Base-by-base conservation (phyloP, 1,139 yeast genomes). In the Yamadazyma dushanensis region DNA sequence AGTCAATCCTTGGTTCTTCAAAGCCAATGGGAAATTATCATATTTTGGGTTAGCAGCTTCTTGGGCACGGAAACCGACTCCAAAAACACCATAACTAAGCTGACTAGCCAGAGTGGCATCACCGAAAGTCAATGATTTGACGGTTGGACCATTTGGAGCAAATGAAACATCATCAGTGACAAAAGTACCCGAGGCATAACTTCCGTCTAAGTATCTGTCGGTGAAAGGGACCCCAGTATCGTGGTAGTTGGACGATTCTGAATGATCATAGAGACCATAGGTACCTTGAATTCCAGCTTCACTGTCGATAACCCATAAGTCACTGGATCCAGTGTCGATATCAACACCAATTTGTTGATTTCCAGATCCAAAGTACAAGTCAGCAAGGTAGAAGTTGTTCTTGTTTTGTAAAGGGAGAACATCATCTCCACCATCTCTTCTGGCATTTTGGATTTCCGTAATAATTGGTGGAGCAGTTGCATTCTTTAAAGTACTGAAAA, bases 181-280 rank as follows among this genome's bases (percentile, higher is more conserved):
- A 81, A 78, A 75, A 38, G 64, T 54, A 29, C 95, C 95, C 7
- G 50, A 43, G 2, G 90, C 88, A 49, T 56, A 65, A 17, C 86
- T 67, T 8, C 57, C 52, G 54, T 85, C 95, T 20, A 79, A 78
- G 50, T 85, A 85, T 13, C 55, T 38, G 46, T 83, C 81, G 34
- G 34, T 17, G 44, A 70, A 70, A 1, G 50, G 47, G 5, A 56
- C 47, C 3, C 63, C 63, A 9, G 68, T 69, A 35, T 56, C 54
- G 13, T 49, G 59, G 44, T 72, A 69, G 4, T 59, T 44, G 29
- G 52, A 31, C 22, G 41, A 39, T 10, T 19, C 7, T 3, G 32
- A 16, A 19, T 25, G 28, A 29, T 39, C 39, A 25, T 37, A 39
- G 6, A 21, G 21, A 10, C 39, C 43, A 15, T 32, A 32, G 3